Evolutionary conservation across 176 grass and related monocot genomes (phyloP).

Genomic region (Lolium multiflorum): DNA sequence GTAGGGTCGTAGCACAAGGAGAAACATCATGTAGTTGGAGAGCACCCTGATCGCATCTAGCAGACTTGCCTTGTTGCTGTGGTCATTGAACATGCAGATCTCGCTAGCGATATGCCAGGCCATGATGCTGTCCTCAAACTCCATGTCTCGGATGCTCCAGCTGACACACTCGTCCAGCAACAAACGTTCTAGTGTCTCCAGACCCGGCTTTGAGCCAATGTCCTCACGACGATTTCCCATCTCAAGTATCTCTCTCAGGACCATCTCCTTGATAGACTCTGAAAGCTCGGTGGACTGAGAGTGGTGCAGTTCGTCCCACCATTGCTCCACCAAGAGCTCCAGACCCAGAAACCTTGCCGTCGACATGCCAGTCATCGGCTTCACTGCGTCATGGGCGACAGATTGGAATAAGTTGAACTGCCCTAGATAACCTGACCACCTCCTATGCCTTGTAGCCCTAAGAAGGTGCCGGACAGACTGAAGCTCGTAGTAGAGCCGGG

Average conservation of each 20-base stretch:
- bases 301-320: slow-evolving; percentile 18
- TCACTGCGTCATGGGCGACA: not conserved
- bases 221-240: not conserved
- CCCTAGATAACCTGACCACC: not conserved
- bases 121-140: slow-evolving; percentile 47
- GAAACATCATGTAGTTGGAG: slow-evolving; percentile 52
- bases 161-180: not conserved
- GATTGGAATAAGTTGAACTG: not conserved
- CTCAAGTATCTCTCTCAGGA: slow-evolving; percentile 3
- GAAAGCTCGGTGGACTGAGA: not conserved
- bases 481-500: not conserved
- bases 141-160: slow-evolving; percentile 19
- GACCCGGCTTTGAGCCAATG: not conserved
- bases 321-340: not conserved
- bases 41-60: not conserved
- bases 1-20: slow-evolving; percentile 34
- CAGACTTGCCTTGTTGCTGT: not conserved
- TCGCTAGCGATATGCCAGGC: slow-evolving; percentile 55
- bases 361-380: not conserved
- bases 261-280: slow-evolving; percentile 14
- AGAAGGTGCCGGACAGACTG: not conserved
- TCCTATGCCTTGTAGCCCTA: not conserved
- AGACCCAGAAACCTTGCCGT: not conserved
- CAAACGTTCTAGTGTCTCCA: not conserved
- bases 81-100: slow-evolving; percentile 12